phyloP scores from a whole-genome alignment of 1,284 basidiomycete genomes.

The Apiotrichum laibachii region DNA sequence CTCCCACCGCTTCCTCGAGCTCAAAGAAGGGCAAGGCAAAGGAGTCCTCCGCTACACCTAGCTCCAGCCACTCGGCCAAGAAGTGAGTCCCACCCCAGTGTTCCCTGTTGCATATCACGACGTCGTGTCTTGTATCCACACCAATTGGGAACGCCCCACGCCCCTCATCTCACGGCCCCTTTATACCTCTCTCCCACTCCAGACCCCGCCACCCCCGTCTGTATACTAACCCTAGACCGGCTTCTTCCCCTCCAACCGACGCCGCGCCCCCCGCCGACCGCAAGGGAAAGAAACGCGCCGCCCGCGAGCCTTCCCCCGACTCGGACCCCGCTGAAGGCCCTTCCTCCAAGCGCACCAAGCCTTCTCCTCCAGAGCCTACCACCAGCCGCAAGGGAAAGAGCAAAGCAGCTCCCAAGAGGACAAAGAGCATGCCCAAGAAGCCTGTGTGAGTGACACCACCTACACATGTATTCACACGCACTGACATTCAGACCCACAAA shows the following conservation, averaged over 20 bases:
- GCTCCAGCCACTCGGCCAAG: constrained; percentile 17
- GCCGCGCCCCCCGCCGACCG: constrained; percentile 25
- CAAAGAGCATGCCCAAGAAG: constrained; percentile 42
- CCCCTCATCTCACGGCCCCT: neutral
- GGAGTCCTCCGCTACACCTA: constrained; percentile 5
- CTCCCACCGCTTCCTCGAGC: constrained; percentile 3
- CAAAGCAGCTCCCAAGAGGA: constrained; percentile 30
- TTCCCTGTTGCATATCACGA: no score
- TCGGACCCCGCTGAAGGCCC: constrained; percentile 18
- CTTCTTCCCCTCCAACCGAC: constrained; percentile 8
- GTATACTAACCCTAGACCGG: constrained; percentile 8
- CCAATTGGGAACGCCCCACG: neutral
- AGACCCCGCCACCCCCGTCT: neutral
- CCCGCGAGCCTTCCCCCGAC: constrained; percentile 13
- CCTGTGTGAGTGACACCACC: constrained; percentile 24
- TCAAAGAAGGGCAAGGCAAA: constrained; percentile 34
- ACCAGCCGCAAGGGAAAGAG: constrained; percentile 32
- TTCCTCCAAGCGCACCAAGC: constrained; percentile 22
- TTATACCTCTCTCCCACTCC: no score
- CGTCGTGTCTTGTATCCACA: neutral
- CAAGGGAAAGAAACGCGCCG: constrained; percentile 46
- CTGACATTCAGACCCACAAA: constrained; percentile 26
- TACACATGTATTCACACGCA: neutral
- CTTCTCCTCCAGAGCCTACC: constrained; percentile 6
- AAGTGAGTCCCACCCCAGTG: constrained; percentile 20